Percentiles rank a stretch among this genome's conserved stretches.
These are phyloP conservation scores for Starmera stellimalicola DNA, from an alignment of 1,139 yeast genomes.

Conservation along the genomic window DNA sequence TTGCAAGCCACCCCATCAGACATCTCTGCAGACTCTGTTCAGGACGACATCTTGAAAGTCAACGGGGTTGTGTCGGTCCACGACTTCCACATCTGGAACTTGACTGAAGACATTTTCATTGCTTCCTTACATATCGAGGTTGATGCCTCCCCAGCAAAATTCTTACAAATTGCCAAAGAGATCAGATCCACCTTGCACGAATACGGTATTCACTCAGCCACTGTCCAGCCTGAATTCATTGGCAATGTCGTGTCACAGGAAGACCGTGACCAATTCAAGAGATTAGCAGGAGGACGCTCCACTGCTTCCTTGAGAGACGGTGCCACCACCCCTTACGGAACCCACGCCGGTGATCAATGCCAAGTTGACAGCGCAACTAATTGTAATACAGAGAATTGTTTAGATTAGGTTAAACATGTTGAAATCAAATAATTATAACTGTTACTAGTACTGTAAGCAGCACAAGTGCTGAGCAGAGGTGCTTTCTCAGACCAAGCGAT, in stretches of 20 bases:
- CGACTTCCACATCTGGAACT: constrained; percentile 95
- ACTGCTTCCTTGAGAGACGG: constrained; percentile 5
- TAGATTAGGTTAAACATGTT: constrained; percentile 11
- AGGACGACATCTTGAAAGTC: constrained; percentile 54
- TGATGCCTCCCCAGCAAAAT: constrained; percentile 51
- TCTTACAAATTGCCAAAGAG: constrained; percentile 60
- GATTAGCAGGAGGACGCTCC: constrained; percentile 25
- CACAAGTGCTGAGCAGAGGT: background rate
- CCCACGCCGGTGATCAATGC: constrained; percentile 25
- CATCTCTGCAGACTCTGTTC: constrained; percentile 67
- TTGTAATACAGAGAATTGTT: constrained; percentile 34
- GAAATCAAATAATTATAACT: background rate
- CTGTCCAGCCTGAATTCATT: constrained; percentile 85
- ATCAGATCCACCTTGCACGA: constrained; percentile 75
- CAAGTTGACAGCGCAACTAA: constrained; percentile 36
- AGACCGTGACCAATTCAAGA: constrained; percentile 24
- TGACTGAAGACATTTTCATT: constrained; percentile 78
- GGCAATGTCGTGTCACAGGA: constrained; percentile 18
- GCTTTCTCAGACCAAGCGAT: no score
- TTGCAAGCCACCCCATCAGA: constrained; percentile 88
- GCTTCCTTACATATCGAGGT: constrained; percentile 87
- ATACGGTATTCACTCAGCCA: constrained; percentile 86
- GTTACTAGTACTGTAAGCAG: background rate
- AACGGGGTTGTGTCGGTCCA: constrained; percentile 79
- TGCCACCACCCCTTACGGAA: constrained; percentile 21